Evolutionary conservation across 345 rosid genomes (phyloP).

Genomic region (Boechera stricta): DNA sequence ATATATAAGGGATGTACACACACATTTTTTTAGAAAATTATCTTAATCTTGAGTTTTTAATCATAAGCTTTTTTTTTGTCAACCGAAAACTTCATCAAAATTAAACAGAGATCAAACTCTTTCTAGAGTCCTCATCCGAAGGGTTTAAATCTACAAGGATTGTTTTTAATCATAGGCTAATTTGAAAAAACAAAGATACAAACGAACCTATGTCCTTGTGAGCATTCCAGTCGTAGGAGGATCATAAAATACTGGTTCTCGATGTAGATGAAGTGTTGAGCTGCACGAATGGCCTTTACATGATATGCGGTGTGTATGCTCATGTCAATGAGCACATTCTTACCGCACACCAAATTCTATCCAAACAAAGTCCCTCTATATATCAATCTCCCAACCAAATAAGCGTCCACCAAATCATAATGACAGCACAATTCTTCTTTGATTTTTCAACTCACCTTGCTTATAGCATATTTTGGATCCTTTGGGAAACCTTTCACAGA

Average conservation of each 20-base stretch:
- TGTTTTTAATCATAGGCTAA: not conserved
- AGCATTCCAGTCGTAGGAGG: slow-evolving; percentile 86
- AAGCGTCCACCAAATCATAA: not conserved
- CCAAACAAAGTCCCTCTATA: slow-evolving; percentile 37
- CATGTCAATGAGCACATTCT: slow-evolving; percentile 96
- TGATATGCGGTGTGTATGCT: slow-evolving; percentile 93
- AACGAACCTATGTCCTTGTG: slow-evolving; percentile 72
- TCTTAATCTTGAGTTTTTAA: not conserved
- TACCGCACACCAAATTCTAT: slow-evolving; percentile 90
- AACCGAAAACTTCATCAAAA: too few species aligned
- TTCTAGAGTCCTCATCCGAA: too few species aligned
- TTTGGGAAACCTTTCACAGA: slow-evolving; percentile 91
- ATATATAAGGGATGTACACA: not conserved
- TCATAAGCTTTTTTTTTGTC: too few species aligned
- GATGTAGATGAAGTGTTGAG: slow-evolving; percentile 93
- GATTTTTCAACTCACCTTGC: slow-evolving; percentile 54
- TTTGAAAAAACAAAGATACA: slow-evolving; percentile 2
- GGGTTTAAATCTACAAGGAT: too few species aligned
- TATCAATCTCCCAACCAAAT: slow-evolving; percentile 27
- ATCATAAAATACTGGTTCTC: slow-evolving; percentile 97
- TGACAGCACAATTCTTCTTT: slow-evolving; percentile 15
- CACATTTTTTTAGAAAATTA: not conserved
- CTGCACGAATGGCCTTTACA: slow-evolving; percentile 94
- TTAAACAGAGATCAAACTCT: too few species aligned
- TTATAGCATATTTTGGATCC: slow-evolving; percentile 80